Evolutionary conservation across 768 basidiomycete species (phyloP).

Genomic region (Lactarius psammicola): DNA sequence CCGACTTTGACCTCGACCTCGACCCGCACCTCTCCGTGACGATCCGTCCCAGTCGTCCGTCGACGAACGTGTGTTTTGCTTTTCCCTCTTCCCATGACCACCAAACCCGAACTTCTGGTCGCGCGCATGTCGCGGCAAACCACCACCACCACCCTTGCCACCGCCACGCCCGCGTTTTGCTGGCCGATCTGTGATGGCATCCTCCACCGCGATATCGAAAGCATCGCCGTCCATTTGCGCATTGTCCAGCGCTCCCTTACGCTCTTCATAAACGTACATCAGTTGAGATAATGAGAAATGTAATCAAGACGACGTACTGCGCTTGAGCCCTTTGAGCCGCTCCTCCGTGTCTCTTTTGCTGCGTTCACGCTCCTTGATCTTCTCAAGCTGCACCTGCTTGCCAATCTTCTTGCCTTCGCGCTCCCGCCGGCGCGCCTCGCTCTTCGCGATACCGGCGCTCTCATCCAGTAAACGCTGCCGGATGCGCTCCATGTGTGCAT

Average conservation of each 20-base stretch:
- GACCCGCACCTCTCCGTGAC: constrained; percentile 34
- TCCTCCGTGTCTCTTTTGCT: constrained; percentile 93
- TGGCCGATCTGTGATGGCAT: constrained; percentile 76
- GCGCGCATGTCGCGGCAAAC: constrained; percentile 58
- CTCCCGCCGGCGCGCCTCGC: constrained; percentile 88
- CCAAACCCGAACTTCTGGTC: constrained; percentile 85
- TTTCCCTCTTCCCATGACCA: constrained; percentile 63
- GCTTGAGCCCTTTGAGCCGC: constrained; percentile 79
- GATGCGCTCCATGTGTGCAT: constrained; percentile 96
- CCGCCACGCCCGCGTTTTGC: constrained; percentile 50
- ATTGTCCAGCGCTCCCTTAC: constrained; percentile 76
- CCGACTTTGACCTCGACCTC: constrained; percentile 38
- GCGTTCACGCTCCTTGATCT: constrained; percentile 83
- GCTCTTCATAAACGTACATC: constrained; percentile 51
- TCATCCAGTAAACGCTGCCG: constrained; percentile 90
- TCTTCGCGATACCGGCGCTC: constrained; percentile 80
- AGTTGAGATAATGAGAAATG: not conserved
- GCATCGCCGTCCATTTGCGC: constrained; percentile 56
- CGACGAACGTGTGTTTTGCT: constrained; percentile 79
- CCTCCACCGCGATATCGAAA: constrained; percentile 90
- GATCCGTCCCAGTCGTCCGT: constrained; percentile 66
- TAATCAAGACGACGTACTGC: constrained; percentile 56
- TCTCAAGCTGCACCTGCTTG: constrained; percentile 95
- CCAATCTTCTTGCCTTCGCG: constrained; percentile 97
- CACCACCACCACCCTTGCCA: constrained; percentile 15